These are phyloP conservation scores for Rosa hybrid DNA, from an alignment of 331 rosid genomes.

Conservation along the genomic window DNA sequence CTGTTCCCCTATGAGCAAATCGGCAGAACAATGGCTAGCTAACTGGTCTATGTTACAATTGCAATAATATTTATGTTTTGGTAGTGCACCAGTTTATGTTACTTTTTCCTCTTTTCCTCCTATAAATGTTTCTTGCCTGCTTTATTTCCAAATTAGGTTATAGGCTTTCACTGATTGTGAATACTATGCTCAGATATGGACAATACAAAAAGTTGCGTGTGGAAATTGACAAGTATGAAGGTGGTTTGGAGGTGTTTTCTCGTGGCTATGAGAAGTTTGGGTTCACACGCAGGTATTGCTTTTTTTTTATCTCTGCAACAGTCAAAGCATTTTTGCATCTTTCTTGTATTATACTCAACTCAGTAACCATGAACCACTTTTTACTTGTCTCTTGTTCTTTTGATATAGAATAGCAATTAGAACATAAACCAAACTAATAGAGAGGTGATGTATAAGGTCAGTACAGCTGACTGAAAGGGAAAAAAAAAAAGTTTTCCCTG, in stretches of 20 bases:
- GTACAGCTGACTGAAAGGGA: background rate
- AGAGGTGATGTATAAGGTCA: background rate
- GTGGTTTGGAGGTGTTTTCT: conserved; percentile 89
- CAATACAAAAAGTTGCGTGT: conserved; percentile 67
- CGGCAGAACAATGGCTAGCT: background rate
- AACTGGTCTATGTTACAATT: background rate
- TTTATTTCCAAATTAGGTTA: conserved; percentile 1
- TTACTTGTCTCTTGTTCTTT: background rate
- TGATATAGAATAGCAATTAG: background rate
- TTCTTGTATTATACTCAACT: conserved; percentile 6
- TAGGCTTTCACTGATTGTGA: conserved; percentile 15
- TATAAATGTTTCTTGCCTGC: conserved; percentile 10
- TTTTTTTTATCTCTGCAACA: conserved; percentile 6
- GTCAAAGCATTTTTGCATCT: background rate
- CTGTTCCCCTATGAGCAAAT: background rate
- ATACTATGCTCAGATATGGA: conserved; percentile 45
- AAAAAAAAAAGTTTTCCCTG: background rate
- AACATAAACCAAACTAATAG: conserved; percentile 3
- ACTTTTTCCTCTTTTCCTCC: background rate
- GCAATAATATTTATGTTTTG: background rate
- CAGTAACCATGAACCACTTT: background rate
- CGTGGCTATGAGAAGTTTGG: conserved; percentile 93
- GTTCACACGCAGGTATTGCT: conserved; percentile 72
- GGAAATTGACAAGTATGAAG: conserved; percentile 80
- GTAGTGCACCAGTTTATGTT: background rate